A percentile compares a stretch with the other conserved stretches of the same genome.
phyloP scores from a whole-genome alignment of 495 filamentous ascomycete species.

The Annulohypoxylon nitens region DNA sequence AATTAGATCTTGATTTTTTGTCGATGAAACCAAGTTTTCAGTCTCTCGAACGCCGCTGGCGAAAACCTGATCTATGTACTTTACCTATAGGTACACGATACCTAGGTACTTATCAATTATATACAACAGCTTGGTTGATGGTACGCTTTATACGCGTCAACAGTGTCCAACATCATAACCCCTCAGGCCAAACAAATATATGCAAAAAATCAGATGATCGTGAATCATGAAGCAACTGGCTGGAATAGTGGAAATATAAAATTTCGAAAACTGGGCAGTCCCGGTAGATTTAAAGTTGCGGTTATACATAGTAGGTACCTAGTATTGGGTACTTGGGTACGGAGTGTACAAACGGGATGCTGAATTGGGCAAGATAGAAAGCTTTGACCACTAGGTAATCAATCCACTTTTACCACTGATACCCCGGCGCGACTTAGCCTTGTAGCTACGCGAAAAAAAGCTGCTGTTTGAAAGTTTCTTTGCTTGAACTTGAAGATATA shows the following conservation, averaged over 20 bases:
- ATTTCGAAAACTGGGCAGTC: no score
- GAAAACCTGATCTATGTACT: not conserved
- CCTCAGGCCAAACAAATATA: no score
- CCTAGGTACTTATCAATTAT: not conserved
- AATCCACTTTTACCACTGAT: not conserved
- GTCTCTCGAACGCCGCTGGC: not conserved
- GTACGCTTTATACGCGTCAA: not conserved
- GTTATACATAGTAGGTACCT: no score
- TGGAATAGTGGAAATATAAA: no score
- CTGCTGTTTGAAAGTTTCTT: slow-evolving; percentile 11
- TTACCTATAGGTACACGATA: not conserved
- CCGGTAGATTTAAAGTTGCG: no score
- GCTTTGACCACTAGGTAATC: not conserved
- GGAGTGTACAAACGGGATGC: not conserved
- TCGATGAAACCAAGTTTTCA: not conserved
- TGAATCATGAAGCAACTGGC: no score
- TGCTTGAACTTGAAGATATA: not conserved
- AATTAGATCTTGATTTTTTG: not conserved
- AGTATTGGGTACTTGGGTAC: not conserved
- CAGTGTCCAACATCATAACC: not conserved
- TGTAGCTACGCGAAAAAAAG: slow-evolving; percentile 11
- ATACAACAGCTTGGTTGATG: no score
- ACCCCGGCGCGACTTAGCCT: slow-evolving; percentile 3
- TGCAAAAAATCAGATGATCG: no score
- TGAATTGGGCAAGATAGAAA: not conserved